Evolutionary conservation across 2,329 filamentous ascomycete genomes (phyloP).

Genomic region (Colletotrichum sp.): DNA sequence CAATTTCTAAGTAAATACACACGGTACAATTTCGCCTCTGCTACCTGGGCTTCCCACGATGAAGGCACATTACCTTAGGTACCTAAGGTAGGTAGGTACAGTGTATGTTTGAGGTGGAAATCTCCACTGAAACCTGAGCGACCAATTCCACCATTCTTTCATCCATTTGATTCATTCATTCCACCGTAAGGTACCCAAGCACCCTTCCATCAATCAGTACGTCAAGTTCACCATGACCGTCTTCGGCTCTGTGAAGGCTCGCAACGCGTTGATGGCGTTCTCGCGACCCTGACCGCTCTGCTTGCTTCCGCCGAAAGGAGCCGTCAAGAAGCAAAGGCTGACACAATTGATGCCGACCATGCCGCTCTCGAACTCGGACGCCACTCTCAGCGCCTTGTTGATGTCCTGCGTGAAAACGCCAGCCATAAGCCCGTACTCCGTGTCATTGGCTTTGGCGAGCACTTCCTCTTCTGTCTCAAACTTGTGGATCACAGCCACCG

Average conservation of each 20-base stretch:
- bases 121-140: background rate
- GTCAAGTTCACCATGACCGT: slow-evolving; percentile 51
- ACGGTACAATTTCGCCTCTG: background rate
- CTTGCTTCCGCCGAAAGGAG: slow-evolving; percentile 57
- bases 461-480: slow-evolving; percentile 64
- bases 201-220: background rate
- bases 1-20: background rate
- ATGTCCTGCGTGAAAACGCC: slow-evolving; percentile 68
- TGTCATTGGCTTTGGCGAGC: slow-evolving; percentile 59
- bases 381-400: slow-evolving; percentile 62
- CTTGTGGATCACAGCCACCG: slow-evolving; percentile 57
- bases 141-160: background rate
- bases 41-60: background rate
- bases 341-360: slow-evolving; percentile 72
- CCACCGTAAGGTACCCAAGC: background rate
- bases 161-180: background rate
- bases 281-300: slow-evolving; percentile 55
- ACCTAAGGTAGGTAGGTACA: background rate
- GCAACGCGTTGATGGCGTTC: slow-evolving; percentile 50
- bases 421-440: slow-evolving; percentile 49
- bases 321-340: slow-evolving; percentile 38
- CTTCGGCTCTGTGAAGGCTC: slow-evolving; percentile 55
- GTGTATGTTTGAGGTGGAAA: background rate
- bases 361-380: slow-evolving; percentile 64
- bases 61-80: background rate